Base-by-base conservation (phyloP, 75 land plant species). In the Picea sitchensis region DNA sequence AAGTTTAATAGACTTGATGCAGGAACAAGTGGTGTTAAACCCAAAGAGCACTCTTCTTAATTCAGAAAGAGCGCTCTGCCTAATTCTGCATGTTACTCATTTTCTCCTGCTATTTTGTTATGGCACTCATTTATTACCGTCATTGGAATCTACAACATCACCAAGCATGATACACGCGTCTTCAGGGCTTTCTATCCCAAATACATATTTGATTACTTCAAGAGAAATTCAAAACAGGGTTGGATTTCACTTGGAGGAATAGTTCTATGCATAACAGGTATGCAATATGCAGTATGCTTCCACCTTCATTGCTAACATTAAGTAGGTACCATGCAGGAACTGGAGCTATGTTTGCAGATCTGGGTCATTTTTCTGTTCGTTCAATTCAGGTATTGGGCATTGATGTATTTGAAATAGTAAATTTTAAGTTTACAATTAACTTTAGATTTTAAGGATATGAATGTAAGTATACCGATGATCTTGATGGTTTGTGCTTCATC, bases 311-410 rank as follows among this genome's bases (percentile, higher is more conserved):
- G 18, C 60, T 14, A 59, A 14, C 18, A 4, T 59, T 59, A 59
- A 14, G 18, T 26, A 5, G 11, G 18, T 30, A 57, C 12, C 6
- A 15, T 47, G 71, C 87, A 90, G 93, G 96, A 61, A 87, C 92
- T 17, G 96, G 92, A 76, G 94, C 94, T 61, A 92, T 94, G 96
- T 94, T 92, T 86, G 92, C 91, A 38, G 94, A 92, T 78, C 75
- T 94, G 32, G 90, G 92, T 13, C 96, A 94, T 76, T 94, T 94
- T 60, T 82, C 84, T 60, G 86, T 88, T 13, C 83, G 83, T 76
- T 84, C 92, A 0, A 78, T 92, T 15, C 94, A 88, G 76, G 91
- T 92, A 82, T 51, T 4, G 5, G 44, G 5, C 44, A 41, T 41
- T 41, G 73, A 68, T 26, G 20, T 68, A 3, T 62, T 18, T 17